These are phyloP conservation scores for Spizellomyces sp. DNA, from an alignment of 192 early-diverging fungal genomes.

Conservation along the genomic window DNA sequence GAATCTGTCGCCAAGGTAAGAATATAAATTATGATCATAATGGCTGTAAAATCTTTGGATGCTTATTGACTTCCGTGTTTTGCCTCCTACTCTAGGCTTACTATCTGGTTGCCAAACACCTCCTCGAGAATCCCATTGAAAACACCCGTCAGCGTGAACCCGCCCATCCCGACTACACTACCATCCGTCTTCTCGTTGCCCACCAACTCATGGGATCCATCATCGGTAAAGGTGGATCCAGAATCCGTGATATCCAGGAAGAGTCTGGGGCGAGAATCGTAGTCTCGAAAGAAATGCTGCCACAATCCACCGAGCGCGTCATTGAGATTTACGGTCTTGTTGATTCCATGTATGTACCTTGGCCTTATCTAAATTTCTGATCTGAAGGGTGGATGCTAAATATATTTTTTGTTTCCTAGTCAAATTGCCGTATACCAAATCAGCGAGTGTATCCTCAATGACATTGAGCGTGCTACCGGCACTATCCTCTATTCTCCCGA, in stretches of 20 bases:
- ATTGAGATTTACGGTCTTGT: slow-evolving; percentile 85
- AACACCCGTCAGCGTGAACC: slow-evolving; percentile 41
- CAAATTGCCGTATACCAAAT: slow-evolving; percentile 70
- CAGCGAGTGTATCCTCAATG: slow-evolving; percentile 34
- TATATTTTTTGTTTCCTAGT: neutral
- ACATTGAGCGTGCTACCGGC: slow-evolving; percentile 20
- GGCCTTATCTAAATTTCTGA: slow-evolving; percentile 41
- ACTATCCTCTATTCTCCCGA: slow-evolving; percentile 26
- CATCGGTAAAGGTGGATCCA: slow-evolving; percentile 81
- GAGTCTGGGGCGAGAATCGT: slow-evolving; percentile 84
- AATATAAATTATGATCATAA: slow-evolving; percentile 28
- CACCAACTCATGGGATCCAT: slow-evolving; percentile 85
- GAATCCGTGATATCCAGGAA: slow-evolving; percentile 98
- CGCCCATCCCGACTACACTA: slow-evolving; percentile 54
- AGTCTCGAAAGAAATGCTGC: slow-evolving; percentile 92
- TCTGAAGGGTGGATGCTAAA: neutral
- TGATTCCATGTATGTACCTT: slow-evolving; percentile 46
- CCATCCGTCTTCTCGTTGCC: slow-evolving; percentile 87
- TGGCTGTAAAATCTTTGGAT: neutral
- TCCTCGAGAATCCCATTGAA: slow-evolving; percentile 51
- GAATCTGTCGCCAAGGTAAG: slow-evolving; percentile 66
- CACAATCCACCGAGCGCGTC: slow-evolving; percentile 92
- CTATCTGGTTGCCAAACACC: slow-evolving; percentile 19
- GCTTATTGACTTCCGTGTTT: neutral
- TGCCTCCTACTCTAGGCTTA: slow-evolving; percentile 11